These are phyloP conservation scores for Phytopythium chamaehyphon DNA, from an alignment of 352 stramenopile genomes.

Conservation along the genomic window DNA sequence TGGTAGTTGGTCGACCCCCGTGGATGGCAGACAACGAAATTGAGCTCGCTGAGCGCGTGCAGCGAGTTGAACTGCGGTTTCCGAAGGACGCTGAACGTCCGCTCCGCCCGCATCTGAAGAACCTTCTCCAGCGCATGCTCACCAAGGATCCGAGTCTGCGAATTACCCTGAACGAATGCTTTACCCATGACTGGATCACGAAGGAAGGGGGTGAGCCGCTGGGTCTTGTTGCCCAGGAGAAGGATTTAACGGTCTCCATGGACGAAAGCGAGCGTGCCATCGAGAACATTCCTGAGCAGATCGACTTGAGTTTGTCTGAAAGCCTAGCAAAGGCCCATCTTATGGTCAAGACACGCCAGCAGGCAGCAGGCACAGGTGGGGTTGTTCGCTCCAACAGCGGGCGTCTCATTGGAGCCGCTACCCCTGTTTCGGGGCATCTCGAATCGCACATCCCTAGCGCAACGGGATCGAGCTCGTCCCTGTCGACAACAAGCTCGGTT, in stretches of 20 bases:
- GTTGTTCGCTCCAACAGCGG: slow-evolving; percentile 52
- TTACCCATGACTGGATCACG: slow-evolving; percentile 91
- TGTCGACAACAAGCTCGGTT: slow-evolving; percentile 32
- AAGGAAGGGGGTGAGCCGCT: slow-evolving; percentile 91
- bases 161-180: slow-evolving; percentile 78
- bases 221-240: slow-evolving; percentile 34
- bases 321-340: slow-evolving; percentile 72
- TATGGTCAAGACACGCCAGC: slow-evolving; percentile 69
- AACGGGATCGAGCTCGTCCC: slow-evolving; percentile 14
- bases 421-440: slow-evolving; percentile 32
- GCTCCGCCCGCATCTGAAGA: slow-evolving; percentile 87
- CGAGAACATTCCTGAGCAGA: slow-evolving; percentile 83
- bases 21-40: slow-evolving; percentile 92
- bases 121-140: slow-evolving; percentile 89
- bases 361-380: slow-evolving; percentile 22
- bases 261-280: slow-evolving; percentile 85
- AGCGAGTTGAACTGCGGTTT: slow-evolving; percentile 87
- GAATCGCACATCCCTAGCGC: slow-evolving; percentile 44
- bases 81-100: slow-evolving; percentile 64
- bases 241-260: slow-evolving; percentile 72
- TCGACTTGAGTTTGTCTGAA: slow-evolving; percentile 72
- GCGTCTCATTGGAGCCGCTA: slow-evolving; percentile 23
- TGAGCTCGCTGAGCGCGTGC: slow-evolving; percentile 75
- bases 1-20: slow-evolving; percentile 88
- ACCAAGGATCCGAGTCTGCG: slow-evolving; percentile 84